Evolutionary conservation across 106 monocot species (phyloP).

Genomic region (Platanthera guangdongensis): DNA sequence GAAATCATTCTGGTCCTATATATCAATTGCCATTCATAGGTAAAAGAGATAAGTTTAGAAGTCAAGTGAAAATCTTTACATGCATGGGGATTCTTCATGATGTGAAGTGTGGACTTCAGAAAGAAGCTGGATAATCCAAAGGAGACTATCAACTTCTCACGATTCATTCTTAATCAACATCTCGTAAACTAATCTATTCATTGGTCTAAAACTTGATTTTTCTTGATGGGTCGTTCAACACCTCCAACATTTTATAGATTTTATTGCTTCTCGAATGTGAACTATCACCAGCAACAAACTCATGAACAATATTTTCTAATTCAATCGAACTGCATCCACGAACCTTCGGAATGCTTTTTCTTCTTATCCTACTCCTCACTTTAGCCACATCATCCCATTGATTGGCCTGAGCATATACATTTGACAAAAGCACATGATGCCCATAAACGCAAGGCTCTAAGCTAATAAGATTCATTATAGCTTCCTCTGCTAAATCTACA

Average conservation of each 20-base stretch:
- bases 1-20: background rate
- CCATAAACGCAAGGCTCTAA: slow-evolving; percentile 36
- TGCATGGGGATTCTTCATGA: slow-evolving; percentile 32
- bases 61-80: slow-evolving; percentile 31
- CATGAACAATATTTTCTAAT: slow-evolving; percentile 24
- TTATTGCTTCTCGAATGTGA: slow-evolving; percentile 22
- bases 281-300: slow-evolving; percentile 35
- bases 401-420: slow-evolving; percentile 34
- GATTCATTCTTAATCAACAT: slow-evolving; percentile 23
- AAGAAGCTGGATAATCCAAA: slow-evolving; percentile 16
- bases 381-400: slow-evolving; percentile 30
- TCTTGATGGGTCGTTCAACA: slow-evolving; percentile 19
- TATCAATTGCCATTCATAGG: background rate
- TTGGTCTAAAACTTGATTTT: slow-evolving; percentile 20
- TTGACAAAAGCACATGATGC: slow-evolving; percentile 38
- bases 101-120: slow-evolving; percentile 10
- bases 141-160: slow-evolving; percentile 26
- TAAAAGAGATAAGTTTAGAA: slow-evolving; percentile 15
- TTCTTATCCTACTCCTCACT: slow-evolving; percentile 28
- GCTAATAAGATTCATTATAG: slow-evolving; percentile 10
- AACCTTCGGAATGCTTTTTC: slow-evolving; percentile 10
- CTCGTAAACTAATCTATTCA: slow-evolving; percentile 23
- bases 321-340: slow-evolving; percentile 46
- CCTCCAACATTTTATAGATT: slow-evolving; percentile 26
- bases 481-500: slow-evolving; percentile 29